Conservation (phyloP, 257 asterid genomes). For the Ballota nigra region DNA sequence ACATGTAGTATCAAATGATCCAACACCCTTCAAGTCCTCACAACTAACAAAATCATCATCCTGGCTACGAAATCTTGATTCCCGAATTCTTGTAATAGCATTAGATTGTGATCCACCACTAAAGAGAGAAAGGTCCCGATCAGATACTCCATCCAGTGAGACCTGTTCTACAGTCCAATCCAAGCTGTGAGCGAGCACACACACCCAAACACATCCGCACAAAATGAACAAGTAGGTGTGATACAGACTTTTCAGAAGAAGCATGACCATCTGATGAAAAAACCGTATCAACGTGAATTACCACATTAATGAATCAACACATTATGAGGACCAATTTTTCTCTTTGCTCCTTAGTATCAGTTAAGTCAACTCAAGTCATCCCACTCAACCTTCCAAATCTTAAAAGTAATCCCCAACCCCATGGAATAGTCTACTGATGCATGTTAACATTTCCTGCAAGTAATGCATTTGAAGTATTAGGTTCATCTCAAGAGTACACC, state of each 20-base stretch:
- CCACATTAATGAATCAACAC: slow-evolving; percentile 31
- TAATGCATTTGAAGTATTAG: slow-evolving; percentile 19
- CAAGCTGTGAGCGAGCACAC: slow-evolving; percentile 36
- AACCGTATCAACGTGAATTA: slow-evolving; percentile 26
- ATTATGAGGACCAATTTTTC: neutral
- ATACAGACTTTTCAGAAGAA: slow-evolving; percentile 39
- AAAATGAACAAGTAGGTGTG: slow-evolving; percentile 62
- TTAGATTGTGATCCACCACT: slow-evolving; percentile 29
- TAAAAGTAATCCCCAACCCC: slow-evolving; percentile 3
- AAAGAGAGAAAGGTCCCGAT: slow-evolving; percentile 29
- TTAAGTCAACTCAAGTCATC: slow-evolving; percentile 12
- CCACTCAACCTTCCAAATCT: slow-evolving; percentile 5
- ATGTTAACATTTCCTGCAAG: slow-evolving; percentile 32
- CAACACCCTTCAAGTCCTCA: slow-evolving; percentile 87
- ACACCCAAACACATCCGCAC: slow-evolving; percentile 46
- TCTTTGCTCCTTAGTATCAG: slow-evolving; percentile 11
- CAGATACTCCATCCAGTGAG: slow-evolving; percentile 29
- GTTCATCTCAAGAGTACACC: neutral
- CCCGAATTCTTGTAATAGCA: slow-evolving; percentile 16
- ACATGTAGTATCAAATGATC: slow-evolving; percentile 83
- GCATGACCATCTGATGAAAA: slow-evolving; percentile 56
- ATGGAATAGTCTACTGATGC: neutral
- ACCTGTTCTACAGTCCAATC: slow-evolving; percentile 33
- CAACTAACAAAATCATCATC: slow-evolving; percentile 50
- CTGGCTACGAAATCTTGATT: slow-evolving; percentile 24